Evolutionary conservation across 805 yeast species (phyloP), one percentile per base, ranked within the genome.

Genomic region (Metschnikowia sp.): DNA sequence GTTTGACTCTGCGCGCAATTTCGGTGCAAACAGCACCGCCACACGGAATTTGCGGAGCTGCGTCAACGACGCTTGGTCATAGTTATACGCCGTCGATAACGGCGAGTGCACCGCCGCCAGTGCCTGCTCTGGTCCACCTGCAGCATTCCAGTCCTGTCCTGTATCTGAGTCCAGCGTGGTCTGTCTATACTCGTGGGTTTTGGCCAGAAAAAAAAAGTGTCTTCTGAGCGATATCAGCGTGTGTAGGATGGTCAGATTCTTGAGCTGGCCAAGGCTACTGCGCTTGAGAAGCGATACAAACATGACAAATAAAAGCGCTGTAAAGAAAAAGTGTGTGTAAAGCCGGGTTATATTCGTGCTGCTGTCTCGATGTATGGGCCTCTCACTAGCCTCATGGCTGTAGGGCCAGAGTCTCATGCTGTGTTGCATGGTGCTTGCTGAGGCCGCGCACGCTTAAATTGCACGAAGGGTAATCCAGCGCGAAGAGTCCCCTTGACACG

Each of bases 1-100:
- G 63, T 77, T 72, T 48, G 78, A 76, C 41, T 76, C 82, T 38
- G 70, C 67, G 46, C 94, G 68, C 57, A 81, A 83, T 60, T 87
- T 87, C 4, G 94, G 88, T 59, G 82, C 86, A 61, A 74, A 87
- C 1, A 90, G 86, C 13, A 86, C 87, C 0, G 88, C 79, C 11
- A 83, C 70, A 32, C 79, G 71, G 60, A 79, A 84, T 32, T 73
- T 69, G 41, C 72, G 35, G 35, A 61, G 56, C 39, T 51, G 43
- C 31, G 55, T 59, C 45, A 64, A 52, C 18, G 55, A 38, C 31
- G 57, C 38, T 39, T 43, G 31, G 46, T 58, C 63, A 45, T 52
- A 57, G 45, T 60, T 57, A 48, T 52, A 44, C n/a, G 57, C 54
- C 11, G 64, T 45, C 6, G 52, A 49, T 30, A 35, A 12, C n/a